phyloP scores from a whole-genome alignment of 2,329 filamentous ascomycete species.

The Parafenestella ontariensis region DNA sequence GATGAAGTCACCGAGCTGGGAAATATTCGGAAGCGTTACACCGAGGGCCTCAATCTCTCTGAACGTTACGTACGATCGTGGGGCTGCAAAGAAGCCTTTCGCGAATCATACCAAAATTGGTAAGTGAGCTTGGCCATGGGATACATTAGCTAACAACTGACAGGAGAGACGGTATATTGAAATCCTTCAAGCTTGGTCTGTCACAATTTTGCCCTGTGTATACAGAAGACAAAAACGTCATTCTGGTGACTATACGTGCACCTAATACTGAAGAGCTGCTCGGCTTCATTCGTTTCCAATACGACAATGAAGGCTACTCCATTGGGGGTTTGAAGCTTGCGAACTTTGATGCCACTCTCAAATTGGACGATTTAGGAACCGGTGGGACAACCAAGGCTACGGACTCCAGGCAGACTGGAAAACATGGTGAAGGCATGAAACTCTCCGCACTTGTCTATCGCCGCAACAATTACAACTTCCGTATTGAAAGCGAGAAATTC shows the following conservation, averaged over 20 bases:
- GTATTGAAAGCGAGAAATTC: conserved; percentile 14
- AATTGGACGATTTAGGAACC: conserved; percentile 6
- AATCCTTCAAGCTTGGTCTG: conserved; percentile 7
- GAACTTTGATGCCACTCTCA: conserved; percentile 21
- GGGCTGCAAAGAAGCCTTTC: conserved; percentile 11
- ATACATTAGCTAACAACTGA: background rate
- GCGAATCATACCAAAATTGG: conserved; percentile 22
- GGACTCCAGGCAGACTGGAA: conserved; percentile 16
- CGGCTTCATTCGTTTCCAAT: conserved; percentile 23
- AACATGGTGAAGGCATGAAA: conserved; percentile 33
- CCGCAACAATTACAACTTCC: conserved; percentile 15
- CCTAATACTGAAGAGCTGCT: conserved; percentile 7
- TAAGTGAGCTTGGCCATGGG: background rate
- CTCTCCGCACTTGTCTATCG: conserved; percentile 16
- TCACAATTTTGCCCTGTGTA: conserved; percentile 5
- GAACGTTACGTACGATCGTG: conserved; percentile 8
- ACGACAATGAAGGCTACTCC: conserved; percentile 8
- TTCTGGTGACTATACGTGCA: conserved; percentile 1
- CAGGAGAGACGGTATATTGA: conserved; percentile 19
- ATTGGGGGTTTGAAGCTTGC: conserved; percentile 14
- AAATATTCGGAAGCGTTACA: background rate
- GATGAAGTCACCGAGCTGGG: no score
- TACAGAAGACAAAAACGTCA: background rate
- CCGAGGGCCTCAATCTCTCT: conserved; percentile 4
- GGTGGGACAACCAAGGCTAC: conserved; percentile 19